A percentile compares a stretch with the other conserved stretches of the same genome.
These are phyloP conservation scores for Trichoderma sp. DNA, from an alignment of 2,329 filamentous ascomycete genomes.

Conservation along the genomic window DNA sequence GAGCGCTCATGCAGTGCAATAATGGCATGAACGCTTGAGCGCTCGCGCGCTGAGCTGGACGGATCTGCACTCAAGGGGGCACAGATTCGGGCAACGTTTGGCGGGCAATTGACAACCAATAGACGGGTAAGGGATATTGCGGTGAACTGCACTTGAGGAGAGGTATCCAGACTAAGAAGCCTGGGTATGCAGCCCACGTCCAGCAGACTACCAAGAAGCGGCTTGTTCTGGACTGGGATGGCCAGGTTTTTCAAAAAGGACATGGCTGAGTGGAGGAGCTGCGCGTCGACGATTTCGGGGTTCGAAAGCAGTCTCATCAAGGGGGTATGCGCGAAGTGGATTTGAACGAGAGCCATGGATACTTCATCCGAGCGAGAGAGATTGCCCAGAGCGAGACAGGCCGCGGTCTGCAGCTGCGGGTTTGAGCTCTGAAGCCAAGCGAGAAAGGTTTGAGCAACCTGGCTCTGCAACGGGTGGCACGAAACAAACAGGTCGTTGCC, in stretches of 20 bases:
- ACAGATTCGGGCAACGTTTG: constrained; percentile 58
- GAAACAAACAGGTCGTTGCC: constrained; percentile 52
- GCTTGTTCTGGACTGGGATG: constrained; percentile 60
- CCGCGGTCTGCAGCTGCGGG: constrained; percentile 56
- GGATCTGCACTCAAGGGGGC: constrained; percentile 44
- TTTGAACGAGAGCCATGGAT: constrained; percentile 55
- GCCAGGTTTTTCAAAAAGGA: constrained; percentile 69
- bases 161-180: constrained; percentile 56
- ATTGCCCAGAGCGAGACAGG: constrained; percentile 65
- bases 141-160: constrained; percentile 62
- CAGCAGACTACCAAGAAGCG: constrained; percentile 54
- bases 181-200: constrained; percentile 52
- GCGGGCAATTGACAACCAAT: constrained; percentile 56
- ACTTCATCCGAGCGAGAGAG: constrained; percentile 61
- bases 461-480: constrained; percentile 48
- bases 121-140: constrained; percentile 62
- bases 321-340: constrained; percentile 47
- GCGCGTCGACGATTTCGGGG: constrained; percentile 47
- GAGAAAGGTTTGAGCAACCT: constrained; percentile 48
- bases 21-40: constrained; percentile 45
- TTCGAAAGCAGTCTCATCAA: constrained; percentile 52
- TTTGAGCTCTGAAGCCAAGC: constrained; percentile 52
- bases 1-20: constrained; percentile 44
- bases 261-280: constrained; percentile 60
- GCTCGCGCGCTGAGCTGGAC: constrained; percentile 32